A percentile compares a stretch with the other conserved stretches of the same genome.
phyloP scores from a whole-genome alignment of 306 rosid species.

The Luffa aegyptiaca region DNA sequence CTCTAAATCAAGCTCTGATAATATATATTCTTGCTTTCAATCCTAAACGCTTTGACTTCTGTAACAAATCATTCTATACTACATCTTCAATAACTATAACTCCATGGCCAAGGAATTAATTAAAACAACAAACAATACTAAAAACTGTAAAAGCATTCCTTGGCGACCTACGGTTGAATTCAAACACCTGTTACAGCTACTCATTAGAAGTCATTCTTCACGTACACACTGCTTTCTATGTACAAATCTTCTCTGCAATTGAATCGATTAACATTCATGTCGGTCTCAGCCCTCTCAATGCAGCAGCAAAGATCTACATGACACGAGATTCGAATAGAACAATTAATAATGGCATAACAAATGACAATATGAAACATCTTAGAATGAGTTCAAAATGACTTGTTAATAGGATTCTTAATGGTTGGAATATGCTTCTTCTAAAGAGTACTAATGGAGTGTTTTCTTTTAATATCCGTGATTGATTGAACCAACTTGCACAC shows the following conservation, averaged over 20 bases:
- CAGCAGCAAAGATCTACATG: conserved; percentile 9
- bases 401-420: not conserved
- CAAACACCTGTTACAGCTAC: not conserved
- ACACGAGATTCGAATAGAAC: not conserved
- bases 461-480: too few relatives aligned
- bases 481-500: too few relatives aligned
- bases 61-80: too few relatives aligned
- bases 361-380: not conserved
- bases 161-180: not conserved
- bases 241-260: not conserved
- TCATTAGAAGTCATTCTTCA: not conserved
- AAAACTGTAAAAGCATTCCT: too few relatives aligned
- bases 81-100: too few relatives aligned
- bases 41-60: too few relatives aligned
- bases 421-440: not conserved
- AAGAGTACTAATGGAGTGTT: not conserved
- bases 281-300: conserved; percentile 7
- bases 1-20: too few relatives aligned
- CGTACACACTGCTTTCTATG: not conserved
- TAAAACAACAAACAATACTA: too few relatives aligned
- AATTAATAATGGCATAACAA: not conserved
- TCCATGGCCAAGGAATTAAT: too few relatives aligned
- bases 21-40: too few relatives aligned
- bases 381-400: not conserved
- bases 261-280: not conserved